These are phyloP conservation scores for Colletotrichum sp. DNA, from an alignment of 2,329 filamentous ascomycete genomes.

Conservation along the genomic window DNA sequence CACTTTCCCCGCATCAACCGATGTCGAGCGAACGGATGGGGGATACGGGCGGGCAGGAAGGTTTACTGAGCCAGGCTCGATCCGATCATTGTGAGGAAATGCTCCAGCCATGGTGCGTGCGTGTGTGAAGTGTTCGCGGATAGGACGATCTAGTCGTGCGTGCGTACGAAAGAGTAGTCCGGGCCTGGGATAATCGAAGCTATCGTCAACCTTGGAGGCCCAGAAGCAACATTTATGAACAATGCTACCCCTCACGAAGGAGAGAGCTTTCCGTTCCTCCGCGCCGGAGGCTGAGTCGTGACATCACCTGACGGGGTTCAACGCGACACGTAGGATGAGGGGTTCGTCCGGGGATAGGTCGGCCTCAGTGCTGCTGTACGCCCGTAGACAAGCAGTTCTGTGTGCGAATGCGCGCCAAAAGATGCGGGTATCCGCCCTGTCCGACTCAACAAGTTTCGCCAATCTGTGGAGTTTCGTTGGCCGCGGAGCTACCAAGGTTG, in stretches of 20 bases:
- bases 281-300: conserved; percentile 3
- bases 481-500: neutral
- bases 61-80: conserved; percentile 58
- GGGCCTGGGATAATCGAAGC: neutral
- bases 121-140: neutral
- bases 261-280: neutral
- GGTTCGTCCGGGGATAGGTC: conserved; percentile 10
- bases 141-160: neutral
- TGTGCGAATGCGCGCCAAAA: neutral
- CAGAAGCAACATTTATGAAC: neutral
- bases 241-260: neutral
- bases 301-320: conserved; percentile 7
- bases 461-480: neutral
- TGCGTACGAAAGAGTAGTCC: neutral
- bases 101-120: neutral
- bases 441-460: conserved; percentile 5
- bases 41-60: conserved; percentile 51
- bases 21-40: conserved; percentile 28
- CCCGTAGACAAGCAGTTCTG: neutral
- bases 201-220: neutral
- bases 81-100: neutral
- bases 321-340: neutral
- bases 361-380: neutral
- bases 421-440: neutral
- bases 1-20: conserved; percentile 38